phyloP scores from a whole-genome alignment of 306 rosid genomes.

The Abrus pulchellus region DNA sequence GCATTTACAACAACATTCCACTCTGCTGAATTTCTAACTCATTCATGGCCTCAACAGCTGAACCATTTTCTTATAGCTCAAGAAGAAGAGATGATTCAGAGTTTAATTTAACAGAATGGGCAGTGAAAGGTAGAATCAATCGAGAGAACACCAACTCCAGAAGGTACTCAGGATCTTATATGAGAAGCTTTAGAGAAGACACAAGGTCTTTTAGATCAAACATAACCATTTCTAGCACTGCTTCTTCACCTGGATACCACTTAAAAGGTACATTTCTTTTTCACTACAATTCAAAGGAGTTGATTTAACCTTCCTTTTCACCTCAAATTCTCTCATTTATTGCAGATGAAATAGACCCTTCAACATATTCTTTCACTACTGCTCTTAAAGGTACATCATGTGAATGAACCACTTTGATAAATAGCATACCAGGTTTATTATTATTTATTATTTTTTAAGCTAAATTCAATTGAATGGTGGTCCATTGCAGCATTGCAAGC shows the following conservation, averaged over 20 bases:
- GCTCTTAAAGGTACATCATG: conserved; percentile 77
- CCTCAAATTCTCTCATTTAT: conserved; percentile 26
- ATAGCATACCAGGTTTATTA: not conserved
- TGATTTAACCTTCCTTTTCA: conserved; percentile 28
- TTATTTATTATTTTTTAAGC: not conserved
- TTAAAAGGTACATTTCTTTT: conserved; percentile 64
- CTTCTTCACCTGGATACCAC: conserved; percentile 92
- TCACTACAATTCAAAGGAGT: conserved; percentile 10
- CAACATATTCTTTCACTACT: conserved; percentile 91
- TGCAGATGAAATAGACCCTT: conserved; percentile 95
- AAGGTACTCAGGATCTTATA: conserved; percentile 84
- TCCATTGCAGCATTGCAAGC: conserved; percentile 84
- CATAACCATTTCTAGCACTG: conserved; percentile 81
- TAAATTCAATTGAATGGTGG: conserved; percentile 4
- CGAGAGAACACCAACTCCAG: conserved; percentile 71
- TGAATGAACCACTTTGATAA: conserved; percentile 7
- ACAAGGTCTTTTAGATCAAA: conserved; percentile 89
- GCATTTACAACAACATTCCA: conserved; percentile 1
- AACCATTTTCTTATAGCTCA: conserved; percentile 60
- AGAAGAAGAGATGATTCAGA: conserved; percentile 72
- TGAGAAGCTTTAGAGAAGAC: conserved; percentile 92
- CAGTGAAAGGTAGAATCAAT: conserved; percentile 60
- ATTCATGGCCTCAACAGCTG: conserved; percentile 59
- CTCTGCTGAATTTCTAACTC: conserved; percentile 29
- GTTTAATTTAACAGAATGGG: conserved; percentile 83